phyloP scores from a whole-genome alignment of 2,329 filamentous ascomycete species.

The Fusarium zealandicum region DNA sequence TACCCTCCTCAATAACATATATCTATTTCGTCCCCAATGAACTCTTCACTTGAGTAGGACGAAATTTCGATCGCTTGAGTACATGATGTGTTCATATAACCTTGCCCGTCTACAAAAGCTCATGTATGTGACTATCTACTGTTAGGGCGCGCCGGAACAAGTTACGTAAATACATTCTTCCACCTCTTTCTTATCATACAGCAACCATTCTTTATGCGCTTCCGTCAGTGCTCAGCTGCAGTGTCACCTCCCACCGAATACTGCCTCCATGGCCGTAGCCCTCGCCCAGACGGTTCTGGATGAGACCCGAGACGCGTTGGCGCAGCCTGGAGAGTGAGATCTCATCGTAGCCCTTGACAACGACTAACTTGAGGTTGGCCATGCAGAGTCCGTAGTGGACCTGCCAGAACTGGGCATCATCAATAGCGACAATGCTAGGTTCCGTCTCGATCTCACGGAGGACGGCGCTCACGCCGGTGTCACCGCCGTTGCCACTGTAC shows the following conservation, averaged over 20 bases:
- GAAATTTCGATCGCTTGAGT: background rate
- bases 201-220: slow-evolving; percentile 23
- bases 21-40: slow-evolving; percentile 7
- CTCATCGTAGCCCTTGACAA: slow-evolving; percentile 71
- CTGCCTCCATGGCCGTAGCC: slow-evolving; percentile 82
- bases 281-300: slow-evolving; percentile 86
- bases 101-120: background rate
- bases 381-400: slow-evolving; percentile 97
- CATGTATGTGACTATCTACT: slow-evolving; percentile 2
- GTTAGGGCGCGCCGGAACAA: background rate
- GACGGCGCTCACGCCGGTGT: slow-evolving; percentile 70
- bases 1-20: slow-evolving; percentile 43
- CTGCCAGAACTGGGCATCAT: slow-evolving; percentile 97
- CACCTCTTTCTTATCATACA: background rate
- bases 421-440: slow-evolving; percentile 75
- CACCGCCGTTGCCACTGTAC: slow-evolving; percentile 59
- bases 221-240: slow-evolving; percentile 69
- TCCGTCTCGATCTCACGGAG: slow-evolving; percentile 86
- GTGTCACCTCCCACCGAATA: slow-evolving; percentile 90
- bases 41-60: background rate
- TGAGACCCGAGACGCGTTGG: slow-evolving; percentile 76
- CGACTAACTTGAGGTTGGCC: slow-evolving; percentile 86
- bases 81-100: background rate
- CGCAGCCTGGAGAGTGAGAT: slow-evolving; percentile 75
- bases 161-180: background rate